phyloP scores from a whole-genome alignment of 768 basidiomycete genomes.

The Termitomyces sp. region DNA sequence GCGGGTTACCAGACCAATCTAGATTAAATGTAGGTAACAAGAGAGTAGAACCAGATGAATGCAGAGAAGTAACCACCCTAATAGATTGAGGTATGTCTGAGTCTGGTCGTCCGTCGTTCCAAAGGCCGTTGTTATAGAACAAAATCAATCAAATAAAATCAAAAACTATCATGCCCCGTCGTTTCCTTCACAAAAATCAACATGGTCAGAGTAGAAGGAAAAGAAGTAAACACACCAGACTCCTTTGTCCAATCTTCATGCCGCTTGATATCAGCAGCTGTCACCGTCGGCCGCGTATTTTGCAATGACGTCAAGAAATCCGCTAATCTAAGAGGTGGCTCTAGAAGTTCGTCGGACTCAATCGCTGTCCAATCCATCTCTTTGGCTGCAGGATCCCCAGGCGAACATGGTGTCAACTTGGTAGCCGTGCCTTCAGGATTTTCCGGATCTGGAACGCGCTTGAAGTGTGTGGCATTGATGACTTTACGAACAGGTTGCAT shows the following conservation, averaged over 20 bases:
- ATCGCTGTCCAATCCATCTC: constrained; percentile 91
- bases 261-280: constrained; percentile 76
- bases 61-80: not conserved
- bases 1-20: not conserved
- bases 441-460: constrained; percentile 36
- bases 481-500: constrained; percentile 99
- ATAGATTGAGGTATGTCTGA: not conserved
- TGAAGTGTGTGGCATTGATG: constrained; percentile 93
- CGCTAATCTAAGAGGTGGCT: constrained; percentile 70
- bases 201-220: not conserved
- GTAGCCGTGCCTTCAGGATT: constrained; percentile 17
- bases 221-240: constrained; percentile 47
- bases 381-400: constrained; percentile 77
- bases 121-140: not conserved
- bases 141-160: not conserved
- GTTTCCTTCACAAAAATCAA: constrained; percentile 7
- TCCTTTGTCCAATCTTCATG: constrained; percentile 85
- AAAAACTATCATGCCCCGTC: constrained; percentile 10
- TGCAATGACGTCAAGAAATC: constrained; percentile 83
- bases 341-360: constrained; percentile 82
- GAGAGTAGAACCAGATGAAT: not conserved
- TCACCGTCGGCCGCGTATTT: constrained; percentile 83
- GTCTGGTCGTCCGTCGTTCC: not conserved
- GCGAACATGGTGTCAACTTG: constrained; percentile 95
- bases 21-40: not conserved